Percentiles rank a stretch among this genome's conserved stretches.
Evolutionary conservation across 352 stramenopile genomes (phyloP).

Genomic region (Globisporangium ultimum): DNA sequence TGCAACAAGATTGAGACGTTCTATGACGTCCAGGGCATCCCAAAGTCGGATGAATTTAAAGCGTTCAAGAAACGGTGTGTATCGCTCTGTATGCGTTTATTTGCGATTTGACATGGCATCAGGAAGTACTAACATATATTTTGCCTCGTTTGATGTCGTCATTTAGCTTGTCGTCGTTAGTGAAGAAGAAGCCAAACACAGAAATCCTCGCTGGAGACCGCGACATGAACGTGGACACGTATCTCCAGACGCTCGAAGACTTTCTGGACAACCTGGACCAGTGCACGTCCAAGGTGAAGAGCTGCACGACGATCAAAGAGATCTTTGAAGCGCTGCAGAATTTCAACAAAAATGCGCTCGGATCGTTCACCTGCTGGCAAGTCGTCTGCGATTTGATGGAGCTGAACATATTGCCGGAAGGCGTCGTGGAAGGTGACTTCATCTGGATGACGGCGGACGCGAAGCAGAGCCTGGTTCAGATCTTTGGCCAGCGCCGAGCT

Average conservation of each 20-base stretch:
- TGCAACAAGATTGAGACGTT: slow-evolving; percentile 85
- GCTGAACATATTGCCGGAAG: slow-evolving; percentile 59
- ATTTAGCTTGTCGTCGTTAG: slow-evolving; percentile 35
- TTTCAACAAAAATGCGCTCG: slow-evolving; percentile 66
- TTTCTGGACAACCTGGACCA: slow-evolving; percentile 67
- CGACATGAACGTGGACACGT: slow-evolving; percentile 50
- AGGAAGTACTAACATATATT: not conserved
- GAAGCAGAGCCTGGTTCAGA: slow-evolving; percentile 77
- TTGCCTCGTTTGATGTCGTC: slow-evolving; percentile 5
- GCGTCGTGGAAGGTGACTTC: slow-evolving; percentile 62
- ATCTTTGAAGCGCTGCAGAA: slow-evolving; percentile 66
- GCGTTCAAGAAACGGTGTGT: slow-evolving; percentile 65
- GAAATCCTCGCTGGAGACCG: slow-evolving; percentile 52
- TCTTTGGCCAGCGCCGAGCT: slow-evolving; percentile 77
- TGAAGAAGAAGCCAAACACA: slow-evolving; percentile 53
- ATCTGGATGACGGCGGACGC: slow-evolving; percentile 79
- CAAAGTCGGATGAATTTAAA: slow-evolving; percentile 61
- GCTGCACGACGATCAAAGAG: slow-evolving; percentile 35
- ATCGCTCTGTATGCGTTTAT: not conserved
- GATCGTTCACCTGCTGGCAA: slow-evolving; percentile 88
- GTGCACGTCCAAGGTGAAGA: slow-evolving; percentile 54
- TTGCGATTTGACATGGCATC: not conserved
- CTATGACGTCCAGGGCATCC: slow-evolving; percentile 72
- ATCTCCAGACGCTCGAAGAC: slow-evolving; percentile 62
- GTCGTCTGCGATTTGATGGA: slow-evolving; percentile 77